A percentile compares a stretch with the other conserved stretches of the same genome.
Conservation (phyloP, 176 grass and related monocot species). For the Aechmea fasciata region DNA sequence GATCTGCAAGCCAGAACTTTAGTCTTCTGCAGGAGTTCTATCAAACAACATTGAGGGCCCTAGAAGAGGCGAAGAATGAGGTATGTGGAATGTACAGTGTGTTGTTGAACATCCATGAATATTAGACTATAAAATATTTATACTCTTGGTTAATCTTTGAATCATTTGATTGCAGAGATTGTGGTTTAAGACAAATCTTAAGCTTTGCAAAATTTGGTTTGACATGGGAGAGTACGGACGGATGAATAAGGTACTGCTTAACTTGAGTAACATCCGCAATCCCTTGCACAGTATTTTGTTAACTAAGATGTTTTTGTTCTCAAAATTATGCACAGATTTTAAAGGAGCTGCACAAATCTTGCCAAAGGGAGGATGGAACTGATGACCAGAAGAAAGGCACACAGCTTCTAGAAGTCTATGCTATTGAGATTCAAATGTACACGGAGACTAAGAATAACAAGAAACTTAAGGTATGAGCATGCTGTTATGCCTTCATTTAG, state of each 20-base stretch:
- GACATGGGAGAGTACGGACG: conserved; percentile 91
- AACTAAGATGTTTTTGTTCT: conserved; percentile 6
- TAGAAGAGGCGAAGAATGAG: conserved; percentile 99
- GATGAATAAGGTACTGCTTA: conserved; percentile 73
- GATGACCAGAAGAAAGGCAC: conserved; percentile 99
- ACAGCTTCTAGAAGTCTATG: conserved; percentile 99
- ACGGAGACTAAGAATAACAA: conserved; percentile 99
- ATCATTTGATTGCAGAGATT: conserved; percentile 59
- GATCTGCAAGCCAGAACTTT: conserved; percentile 94
- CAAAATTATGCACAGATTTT: conserved; percentile 39
- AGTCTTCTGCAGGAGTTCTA: conserved; percentile 94
- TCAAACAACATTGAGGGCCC: conserved; percentile 83
- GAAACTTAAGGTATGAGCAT: conserved; percentile 70
- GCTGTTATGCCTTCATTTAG: neutral
- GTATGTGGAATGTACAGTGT: conserved; percentile 17
- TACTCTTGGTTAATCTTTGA: neutral
- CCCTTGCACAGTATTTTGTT: neutral
- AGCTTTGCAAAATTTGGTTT: conserved; percentile 99
- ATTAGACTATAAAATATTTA: neutral
- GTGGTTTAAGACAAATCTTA: conserved; percentile 99
- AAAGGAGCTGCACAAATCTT: conserved; percentile 90
- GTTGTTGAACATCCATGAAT: no score
- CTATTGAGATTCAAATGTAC: conserved; percentile 99
- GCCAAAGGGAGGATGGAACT: conserved; percentile 91
- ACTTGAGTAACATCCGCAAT: neutral